These are phyloP conservation scores for Eimeria brunetti DNA, from an alignment of 169 alveolate genomes.

Conservation along the genomic window DNA sequence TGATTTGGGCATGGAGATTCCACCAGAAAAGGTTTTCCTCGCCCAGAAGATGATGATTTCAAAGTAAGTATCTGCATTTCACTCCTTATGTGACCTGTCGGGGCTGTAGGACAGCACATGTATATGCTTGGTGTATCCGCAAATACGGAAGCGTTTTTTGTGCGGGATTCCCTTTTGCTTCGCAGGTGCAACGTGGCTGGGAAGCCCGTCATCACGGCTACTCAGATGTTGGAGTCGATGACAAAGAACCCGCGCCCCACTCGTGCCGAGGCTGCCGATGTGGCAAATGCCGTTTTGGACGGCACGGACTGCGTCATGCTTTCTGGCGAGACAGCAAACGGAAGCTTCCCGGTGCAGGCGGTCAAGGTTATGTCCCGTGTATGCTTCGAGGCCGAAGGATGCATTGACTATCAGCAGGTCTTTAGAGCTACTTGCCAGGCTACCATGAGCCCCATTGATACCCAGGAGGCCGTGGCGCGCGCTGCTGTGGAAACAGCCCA, in stretches of 20 bases:
- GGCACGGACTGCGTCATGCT: constrained; percentile 99
- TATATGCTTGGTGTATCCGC: too few species aligned
- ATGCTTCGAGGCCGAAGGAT: constrained; percentile 93
- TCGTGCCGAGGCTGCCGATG: constrained; percentile 99
- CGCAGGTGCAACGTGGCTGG: constrained; percentile 95
- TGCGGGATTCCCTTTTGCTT: not conserved
- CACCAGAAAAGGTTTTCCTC: constrained; percentile 97
- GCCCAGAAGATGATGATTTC: constrained; percentile 98
- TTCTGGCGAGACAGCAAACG: constrained; percentile 95
- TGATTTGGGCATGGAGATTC: constrained; percentile 99
- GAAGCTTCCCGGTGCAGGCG: constrained; percentile 92
- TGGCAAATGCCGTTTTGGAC: constrained; percentile 99
- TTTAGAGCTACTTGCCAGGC: constrained; percentile 79
- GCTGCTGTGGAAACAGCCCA: constrained; percentile 87
- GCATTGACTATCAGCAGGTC: constrained; percentile 87
- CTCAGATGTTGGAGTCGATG: constrained; percentile 99
- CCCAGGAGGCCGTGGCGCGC: constrained; percentile 86
- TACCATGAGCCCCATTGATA: constrained; percentile 69
- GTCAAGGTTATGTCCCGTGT: constrained; percentile 90
- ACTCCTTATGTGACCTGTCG: not conserved
- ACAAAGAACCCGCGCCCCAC: constrained; percentile 98
- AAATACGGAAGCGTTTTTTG: not conserved
- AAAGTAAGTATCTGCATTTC: constrained; percentile 83
- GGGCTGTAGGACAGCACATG: not conserved
- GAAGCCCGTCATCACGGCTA: constrained; percentile 98